Base-by-base conservation (phyloP, 2,329 filamentous ascomycete genomes). In the Ophiosphaerella narmari region DNA sequence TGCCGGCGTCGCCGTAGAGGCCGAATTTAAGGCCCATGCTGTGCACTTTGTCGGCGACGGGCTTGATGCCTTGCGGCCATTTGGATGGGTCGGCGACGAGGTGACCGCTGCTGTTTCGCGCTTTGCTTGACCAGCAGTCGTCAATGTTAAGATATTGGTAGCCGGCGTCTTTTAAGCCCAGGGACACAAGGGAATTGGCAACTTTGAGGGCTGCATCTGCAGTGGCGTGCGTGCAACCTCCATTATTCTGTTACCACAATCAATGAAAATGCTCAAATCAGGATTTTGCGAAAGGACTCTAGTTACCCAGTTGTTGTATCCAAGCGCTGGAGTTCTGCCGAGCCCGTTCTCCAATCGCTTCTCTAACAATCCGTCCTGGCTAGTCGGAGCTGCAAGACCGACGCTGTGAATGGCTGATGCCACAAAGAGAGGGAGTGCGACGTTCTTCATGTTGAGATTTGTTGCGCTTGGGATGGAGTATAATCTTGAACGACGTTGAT, bases 41-140 rank as follows among this genome's bases (percentile, higher is more conserved):
- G 39, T 68, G 65, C 5, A 68, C 53, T 37, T 60, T 55, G 18
- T 80, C 69, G 1, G 82, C 82, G 1, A 81, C 66, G 0, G 78
- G 77, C 9, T 75, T 75, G 52, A 88, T 84, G 0, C 85, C 85
- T n/a, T 77, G 70, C 0, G 85, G 85, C 50, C 87, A 88, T 66
- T 2, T 85, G 82, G 57, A 85, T 85, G 51, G 48, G 29, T 73
- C 45, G 53, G 72, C 46, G 64, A 66, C 29, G 67, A 76, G 39
- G 65, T 71, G 43, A 54, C 65, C 37, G 37, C 54, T 48, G 66
- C 62, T 35, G 74, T 78, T 48, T 72, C 79, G 55, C 8, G 77
- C 74, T 77, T 79, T 40, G 71, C 73, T 51, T 69, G 74, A 49
- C 68, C 66, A 87, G 72, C 83, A 86, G 63, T 87, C 84, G 68